Base-by-base conservation (phyloP, 2,329 filamentous ascomycete species). In the Aspergillus brasiliensis region DNA sequence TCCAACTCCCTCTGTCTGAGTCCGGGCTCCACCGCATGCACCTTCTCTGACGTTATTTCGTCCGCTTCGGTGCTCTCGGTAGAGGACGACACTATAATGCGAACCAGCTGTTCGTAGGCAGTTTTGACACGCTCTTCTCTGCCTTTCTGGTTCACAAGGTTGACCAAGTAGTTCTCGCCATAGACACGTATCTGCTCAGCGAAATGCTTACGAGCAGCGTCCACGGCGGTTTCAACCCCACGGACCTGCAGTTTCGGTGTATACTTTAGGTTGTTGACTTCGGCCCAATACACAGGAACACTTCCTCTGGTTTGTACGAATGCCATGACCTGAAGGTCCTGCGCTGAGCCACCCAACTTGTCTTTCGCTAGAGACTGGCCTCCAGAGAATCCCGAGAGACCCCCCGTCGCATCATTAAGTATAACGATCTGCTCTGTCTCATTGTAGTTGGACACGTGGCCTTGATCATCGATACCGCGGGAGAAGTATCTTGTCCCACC, bases 371-470 rank as follows among this genome's bases (percentile, higher is more conserved):
- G 90, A 19, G 90, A 87, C 60, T 85, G 83, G 67, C 89, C 90
- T 56, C 91, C 90, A 52, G 89, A 89, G 75, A 91, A 97, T 6
- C 92, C 93, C 42, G 91, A 88, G 46, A 95, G 79, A 0, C 90
- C 89, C 59, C 87, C 87, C 3, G 84, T 83, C 51, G 85, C 83
- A 76, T 98, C 95, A 70, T 98, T 98, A 67, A 98, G 78, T 38
- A 99, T 87, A 62, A 97, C 84, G 34, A 95, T 83, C 74, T 99
- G 95, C 74, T 99, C 95, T 0, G 95, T 98, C 82, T 99, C 95
- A 73, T 99, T 99, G 83, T 94, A 99, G 76, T 99, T 99, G 66
- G 95, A 92, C n/a, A 95, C 95, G 74, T 98, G 88, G 23, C 95
- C 95, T 62, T 95, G 84, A 65, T 97, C 93, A 72, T 99, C 94